These are phyloP conservation scores for Jaminaea rosea DNA, from an alignment of 1,284 basidiomycete species.

Conservation along the genomic window DNA sequence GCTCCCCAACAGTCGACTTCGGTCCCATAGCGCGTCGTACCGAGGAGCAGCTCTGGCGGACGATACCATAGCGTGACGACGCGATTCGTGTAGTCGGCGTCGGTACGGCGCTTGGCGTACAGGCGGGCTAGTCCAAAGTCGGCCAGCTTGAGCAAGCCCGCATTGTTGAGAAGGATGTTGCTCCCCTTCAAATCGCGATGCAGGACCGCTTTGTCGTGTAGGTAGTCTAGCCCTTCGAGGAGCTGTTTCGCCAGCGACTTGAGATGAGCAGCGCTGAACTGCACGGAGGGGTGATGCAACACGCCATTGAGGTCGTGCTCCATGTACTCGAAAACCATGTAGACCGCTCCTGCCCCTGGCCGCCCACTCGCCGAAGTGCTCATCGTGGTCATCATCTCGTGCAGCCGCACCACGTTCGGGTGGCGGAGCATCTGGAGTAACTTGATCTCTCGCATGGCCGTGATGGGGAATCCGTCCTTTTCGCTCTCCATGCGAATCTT, in stretches of 20 bases:
- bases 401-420: slow-evolving; percentile 75
- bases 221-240: slow-evolving; percentile 81
- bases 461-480: slow-evolving; percentile 95
- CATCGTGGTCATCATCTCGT: slow-evolving; percentile 98
- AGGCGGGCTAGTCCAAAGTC: slow-evolving; percentile 98
- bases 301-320: slow-evolving; percentile 96
- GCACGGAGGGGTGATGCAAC: slow-evolving; percentile 76
- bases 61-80: slow-evolving; percentile 99
- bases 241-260: slow-evolving; percentile 94
- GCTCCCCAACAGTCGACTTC: slow-evolving; percentile 99
- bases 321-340: slow-evolving; percentile 99
- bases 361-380: too few relatives aligned
- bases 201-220: slow-evolving; percentile 88
- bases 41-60: slow-evolving; percentile 87
- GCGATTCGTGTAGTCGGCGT: slow-evolving; percentile 71
- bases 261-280: slow-evolving; percentile 73
- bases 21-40: slow-evolving; percentile 89
- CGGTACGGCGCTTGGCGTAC: slow-evolving; percentile 74
- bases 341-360: slow-evolving; percentile 67
- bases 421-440: slow-evolving; percentile 83
- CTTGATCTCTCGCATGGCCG: slow-evolving; percentile 98
- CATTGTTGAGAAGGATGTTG: slow-evolving; percentile 89
- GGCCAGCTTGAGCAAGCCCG: slow-evolving; percentile 85
- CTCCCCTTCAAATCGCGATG: slow-evolving; percentile 98
- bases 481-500: slow-evolving; percentile 97